Evolutionary conservation across 306 rosid species (phyloP).

Genomic region (Chamaecrista fasciculata): DNA sequence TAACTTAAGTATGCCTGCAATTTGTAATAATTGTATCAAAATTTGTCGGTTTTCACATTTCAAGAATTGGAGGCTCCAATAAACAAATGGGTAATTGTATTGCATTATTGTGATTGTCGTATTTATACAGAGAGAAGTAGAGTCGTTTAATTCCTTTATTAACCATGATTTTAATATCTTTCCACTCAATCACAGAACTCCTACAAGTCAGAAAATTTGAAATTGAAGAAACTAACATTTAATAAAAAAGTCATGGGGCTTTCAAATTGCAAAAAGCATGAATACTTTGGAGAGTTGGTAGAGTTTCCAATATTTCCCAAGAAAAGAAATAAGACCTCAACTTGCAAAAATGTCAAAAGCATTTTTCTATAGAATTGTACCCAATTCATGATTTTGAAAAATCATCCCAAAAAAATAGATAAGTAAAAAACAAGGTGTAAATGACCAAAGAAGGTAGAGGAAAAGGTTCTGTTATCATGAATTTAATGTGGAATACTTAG

Average conservation of each 20-base stretch:
- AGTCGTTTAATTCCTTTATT: slow-evolving; percentile 43
- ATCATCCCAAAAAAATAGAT: slow-evolving; percentile 39
- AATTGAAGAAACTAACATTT: slow-evolving; percentile 32
- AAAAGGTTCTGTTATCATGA: slow-evolving; percentile 42
- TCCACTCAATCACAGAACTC: slow-evolving; percentile 33
- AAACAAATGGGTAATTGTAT: slow-evolving; percentile 42
- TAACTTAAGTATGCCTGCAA: slow-evolving; percentile 13
- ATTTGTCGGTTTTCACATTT: slow-evolving; percentile 43
- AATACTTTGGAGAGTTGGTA: slow-evolving; percentile 33
- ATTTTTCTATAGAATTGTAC: slow-evolving; percentile 23
- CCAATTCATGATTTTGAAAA: slow-evolving; percentile 39
- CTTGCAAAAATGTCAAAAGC: slow-evolving; percentile 42
- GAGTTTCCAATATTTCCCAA: slow-evolving; percentile 32
- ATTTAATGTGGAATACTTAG: slow-evolving; percentile 43
- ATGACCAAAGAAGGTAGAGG: slow-evolving; percentile 38
- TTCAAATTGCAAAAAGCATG: slow-evolving; percentile 37
- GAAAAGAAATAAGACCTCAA: slow-evolving; percentile 34
- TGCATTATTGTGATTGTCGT: slow-evolving; percentile 54
- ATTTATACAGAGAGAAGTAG: slow-evolving; percentile 34
- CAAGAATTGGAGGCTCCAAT: slow-evolving; percentile 34
- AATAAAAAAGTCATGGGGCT: slow-evolving; percentile 31
- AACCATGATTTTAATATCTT: slow-evolving; percentile 26
- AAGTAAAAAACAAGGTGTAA: slow-evolving; percentile 27
- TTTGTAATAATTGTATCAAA: slow-evolving; percentile 31
- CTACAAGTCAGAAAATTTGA: slow-evolving; percentile 33